Evolutionary conservation across 2,329 filamentous ascomycete genomes (phyloP), one percentile per base, ranked within the genome.

Genomic region (Neopestalotiopsis sp.): DNA sequence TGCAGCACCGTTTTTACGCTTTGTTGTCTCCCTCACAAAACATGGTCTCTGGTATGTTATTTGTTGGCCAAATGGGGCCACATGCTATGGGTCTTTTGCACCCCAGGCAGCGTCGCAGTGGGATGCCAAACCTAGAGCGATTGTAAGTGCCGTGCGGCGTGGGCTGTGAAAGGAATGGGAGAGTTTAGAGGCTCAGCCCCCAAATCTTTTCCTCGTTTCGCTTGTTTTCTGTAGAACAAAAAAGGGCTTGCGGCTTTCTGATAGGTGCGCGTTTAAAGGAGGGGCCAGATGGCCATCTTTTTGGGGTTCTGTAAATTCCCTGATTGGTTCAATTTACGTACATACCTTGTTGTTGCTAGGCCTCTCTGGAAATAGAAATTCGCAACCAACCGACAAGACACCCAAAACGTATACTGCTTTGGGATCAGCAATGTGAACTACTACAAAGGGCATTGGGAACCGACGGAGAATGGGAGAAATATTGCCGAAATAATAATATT

Each of bases 201-300:
- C 32, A 40, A 42, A 53, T 20, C n/a, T n/a, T 14, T 42, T 14
- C 5, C 20, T 20, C 45, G 45, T 20, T 53, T 53, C 45, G 45
- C 45, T 53, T 53, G 45, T 49, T 17, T 17, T 53, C 45, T n/a
- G 45, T 20, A 40, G 24, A 28, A 28, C 24, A 28, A 13, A 62
- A 40, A 30, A 56, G 49, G 57, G 24, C 24, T 28, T 10, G 30
- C 30, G 32, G 7, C 30, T 5, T 6, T 61, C 13, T 67, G 65
- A 67, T 67, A 67, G 65, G 56, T 59, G 65, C 56, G 65, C 65
- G 20, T 61, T 49, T 56, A 24, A 58, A 14, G 30, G 63, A 53
- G 17, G 45, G 17, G 45, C 6, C 45, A 53, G 45, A n/a, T 38
- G n/a, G 45, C 10, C 6, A n/a, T 53, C 45, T 57, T 28, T 24